A percentile compares a stretch with the other conserved stretches of the same genome.
Evolutionary conservation across 805 yeast species (phyloP).

Genomic region (Wickerhamomyces hampshirensis): DNA sequence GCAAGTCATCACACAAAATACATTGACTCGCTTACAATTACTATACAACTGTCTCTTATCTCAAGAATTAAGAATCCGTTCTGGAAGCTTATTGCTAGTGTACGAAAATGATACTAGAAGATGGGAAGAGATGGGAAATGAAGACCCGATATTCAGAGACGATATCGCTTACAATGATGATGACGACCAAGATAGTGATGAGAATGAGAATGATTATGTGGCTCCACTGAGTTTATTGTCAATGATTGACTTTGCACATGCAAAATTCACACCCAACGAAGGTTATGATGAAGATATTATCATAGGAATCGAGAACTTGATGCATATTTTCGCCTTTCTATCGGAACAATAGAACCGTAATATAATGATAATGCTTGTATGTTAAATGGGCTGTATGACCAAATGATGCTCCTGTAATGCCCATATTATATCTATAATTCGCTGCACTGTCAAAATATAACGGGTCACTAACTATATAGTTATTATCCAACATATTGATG

Average conservation of each 20-base stretch:
- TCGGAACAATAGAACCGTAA: conserved; percentile 36
- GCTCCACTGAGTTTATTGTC: conserved; percentile 52
- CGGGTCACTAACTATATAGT: too few species aligned
- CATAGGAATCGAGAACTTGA: conserved; percentile 62
- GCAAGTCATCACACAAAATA: conserved; percentile 37
- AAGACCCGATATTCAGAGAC: conserved; percentile 37
- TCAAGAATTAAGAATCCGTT: conserved; percentile 58
- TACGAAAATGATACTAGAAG: conserved; percentile 61
- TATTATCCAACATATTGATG: too few species aligned
- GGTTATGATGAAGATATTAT: conserved; percentile 72
- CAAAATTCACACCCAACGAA: conserved; percentile 53
- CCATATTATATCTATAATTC: neutral
- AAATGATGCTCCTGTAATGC: neutral
- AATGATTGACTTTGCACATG: conserved; percentile 89
- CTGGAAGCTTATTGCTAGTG: conserved; percentile 69
- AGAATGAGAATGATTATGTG: conserved; percentile 26
- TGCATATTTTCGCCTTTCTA: too few species aligned
- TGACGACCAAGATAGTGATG: conserved; percentile 32
- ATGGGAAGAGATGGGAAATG: conserved; percentile 42
- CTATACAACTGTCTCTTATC: conserved; percentile 60
- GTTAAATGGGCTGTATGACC: neutral
- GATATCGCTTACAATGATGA: conserved; percentile 29
- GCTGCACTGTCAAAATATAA: too few species aligned
- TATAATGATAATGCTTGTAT: too few species aligned
- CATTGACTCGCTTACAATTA: conserved; percentile 56